Conservation (phyloP, 2,329 filamentous ascomycete species). For the Tolypocladium tropicale region DNA sequence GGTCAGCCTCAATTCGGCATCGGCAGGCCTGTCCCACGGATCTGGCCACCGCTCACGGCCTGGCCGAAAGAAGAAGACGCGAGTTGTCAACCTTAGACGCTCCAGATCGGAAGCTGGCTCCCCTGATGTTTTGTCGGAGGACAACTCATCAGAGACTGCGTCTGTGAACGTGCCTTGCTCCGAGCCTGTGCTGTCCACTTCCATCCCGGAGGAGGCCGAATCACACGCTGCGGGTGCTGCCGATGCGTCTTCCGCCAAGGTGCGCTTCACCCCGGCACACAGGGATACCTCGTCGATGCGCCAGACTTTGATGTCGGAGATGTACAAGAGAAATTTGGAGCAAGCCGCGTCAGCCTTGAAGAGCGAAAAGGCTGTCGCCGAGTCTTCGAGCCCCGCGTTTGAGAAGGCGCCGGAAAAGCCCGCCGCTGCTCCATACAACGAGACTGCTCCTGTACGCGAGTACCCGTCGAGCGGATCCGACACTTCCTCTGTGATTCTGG, state of each 20-base stretch:
- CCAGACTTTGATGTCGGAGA: slow-evolving; percentile 14
- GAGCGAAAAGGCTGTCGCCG: slow-evolving; percentile 8
- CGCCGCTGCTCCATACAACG: slow-evolving; percentile 13
- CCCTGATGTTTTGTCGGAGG: slow-evolving; percentile 35
- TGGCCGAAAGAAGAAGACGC: slow-evolving; percentile 69
- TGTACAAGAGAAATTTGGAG: slow-evolving; percentile 12
- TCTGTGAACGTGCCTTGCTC: slow-evolving; percentile 51
- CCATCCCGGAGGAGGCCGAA: slow-evolving; percentile 50
- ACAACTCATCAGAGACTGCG: slow-evolving; percentile 41
- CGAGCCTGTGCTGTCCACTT: slow-evolving; percentile 45
- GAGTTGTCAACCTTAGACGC: slow-evolving; percentile 71
- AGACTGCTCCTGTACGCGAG: slow-evolving; percentile 19
- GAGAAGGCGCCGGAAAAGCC: slow-evolving; percentile 11
- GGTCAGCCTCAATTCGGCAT: slow-evolving; percentile 49
- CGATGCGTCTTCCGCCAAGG: slow-evolving; percentile 22
- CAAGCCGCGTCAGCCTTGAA: slow-evolving; percentile 12
- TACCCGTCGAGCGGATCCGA: slow-evolving; percentile 29
- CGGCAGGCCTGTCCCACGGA: slow-evolving; percentile 53
- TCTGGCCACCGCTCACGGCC: slow-evolving; percentile 49
- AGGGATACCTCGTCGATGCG: slow-evolving; percentile 8
- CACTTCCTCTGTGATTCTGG: slow-evolving; percentile 51
- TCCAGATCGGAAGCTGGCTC: slow-evolving; percentile 45
- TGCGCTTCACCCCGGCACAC: slow-evolving; percentile 26
- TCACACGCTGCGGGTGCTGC: slow-evolving; percentile 28
- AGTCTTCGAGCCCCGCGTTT: slow-evolving; percentile 1